Evolutionary conservation across 2,329 filamentous ascomycete species (phyloP).

Genomic region (Remersonia thermophila): DNA sequence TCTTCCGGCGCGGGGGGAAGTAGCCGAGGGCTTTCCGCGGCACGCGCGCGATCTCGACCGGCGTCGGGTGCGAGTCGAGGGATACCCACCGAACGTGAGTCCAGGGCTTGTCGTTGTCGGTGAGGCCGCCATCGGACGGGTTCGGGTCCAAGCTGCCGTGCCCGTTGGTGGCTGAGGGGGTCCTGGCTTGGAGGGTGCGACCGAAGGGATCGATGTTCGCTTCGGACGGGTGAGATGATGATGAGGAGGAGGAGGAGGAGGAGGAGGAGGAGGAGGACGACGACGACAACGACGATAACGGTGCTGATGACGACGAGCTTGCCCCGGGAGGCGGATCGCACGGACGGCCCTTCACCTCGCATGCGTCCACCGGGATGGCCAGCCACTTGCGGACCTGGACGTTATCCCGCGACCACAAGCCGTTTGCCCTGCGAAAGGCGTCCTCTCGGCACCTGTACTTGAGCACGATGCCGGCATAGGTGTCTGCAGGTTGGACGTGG

Average conservation of each 20-base stretch:
- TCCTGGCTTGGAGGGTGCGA: slow-evolving; percentile 10
- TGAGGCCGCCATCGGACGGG: neutral
- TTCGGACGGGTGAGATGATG: no score
- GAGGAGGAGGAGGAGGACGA: no score
- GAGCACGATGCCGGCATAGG: slow-evolving; percentile 80
- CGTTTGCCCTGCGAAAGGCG: slow-evolving; percentile 73
- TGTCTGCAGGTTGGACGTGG: slow-evolving; percentile 70
- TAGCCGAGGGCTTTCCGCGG: slow-evolving; percentile 72
- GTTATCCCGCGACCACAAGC: slow-evolving; percentile 88
- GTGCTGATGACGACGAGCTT: slow-evolving; percentile 22
- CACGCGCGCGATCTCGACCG: slow-evolving; percentile 77
- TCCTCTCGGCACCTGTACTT: slow-evolving; percentile 80
- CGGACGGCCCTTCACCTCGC: slow-evolving; percentile 64
- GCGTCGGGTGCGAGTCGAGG: slow-evolving; percentile 54
- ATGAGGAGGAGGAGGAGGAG: no score
- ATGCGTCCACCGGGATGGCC: slow-evolving; percentile 79
- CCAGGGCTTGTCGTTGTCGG: slow-evolving; percentile 57
- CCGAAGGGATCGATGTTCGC: slow-evolving; percentile 20
- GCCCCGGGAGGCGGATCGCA: slow-evolving; percentile 39
- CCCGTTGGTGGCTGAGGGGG: slow-evolving; percentile 20
- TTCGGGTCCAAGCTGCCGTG: slow-evolving; percentile 7
- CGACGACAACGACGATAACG: slow-evolving; percentile 40
- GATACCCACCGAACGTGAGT: slow-evolving; percentile 82
- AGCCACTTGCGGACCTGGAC: slow-evolving; percentile 75
- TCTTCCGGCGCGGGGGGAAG: slow-evolving; percentile 82